Percentiles rank a stretch among this genome's conserved stretches.
phyloP scores from a whole-genome alignment of 164 flowering plant genomes.

The Macadamia tetraphylla region DNA sequence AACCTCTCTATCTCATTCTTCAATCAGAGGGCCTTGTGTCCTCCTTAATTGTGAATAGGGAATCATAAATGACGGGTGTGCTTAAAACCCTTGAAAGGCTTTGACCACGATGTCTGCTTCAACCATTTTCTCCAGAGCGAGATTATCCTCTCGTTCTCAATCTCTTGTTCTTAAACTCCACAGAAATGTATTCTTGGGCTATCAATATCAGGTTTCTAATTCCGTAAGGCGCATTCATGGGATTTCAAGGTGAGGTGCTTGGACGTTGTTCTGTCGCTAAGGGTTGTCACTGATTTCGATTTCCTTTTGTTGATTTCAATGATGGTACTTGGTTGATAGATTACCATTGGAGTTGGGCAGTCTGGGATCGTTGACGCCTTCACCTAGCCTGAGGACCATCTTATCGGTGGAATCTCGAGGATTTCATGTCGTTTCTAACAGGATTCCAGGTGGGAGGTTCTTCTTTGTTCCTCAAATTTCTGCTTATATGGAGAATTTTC shows the following conservation, averaged over 20 bases:
- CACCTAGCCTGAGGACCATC: constrained; percentile 49
- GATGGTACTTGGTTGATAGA: constrained; percentile 18
- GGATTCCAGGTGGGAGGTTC: no score
- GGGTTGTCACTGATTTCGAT: not conserved
- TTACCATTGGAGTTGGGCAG: constrained; percentile 48
- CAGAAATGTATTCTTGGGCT: constrained; percentile 4
- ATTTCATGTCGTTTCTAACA: no score
- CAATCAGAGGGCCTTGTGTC: no score
- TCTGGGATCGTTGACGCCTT: constrained; percentile 46
- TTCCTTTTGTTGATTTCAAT: not conserved
- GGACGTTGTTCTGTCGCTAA: not conserved
- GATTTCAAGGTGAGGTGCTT: constrained; percentile 28
- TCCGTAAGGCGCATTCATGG: constrained; percentile 25
- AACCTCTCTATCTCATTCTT: no score
- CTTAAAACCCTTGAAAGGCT: not conserved
- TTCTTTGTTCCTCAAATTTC: no score
- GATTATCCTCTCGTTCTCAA: constrained; percentile 30
- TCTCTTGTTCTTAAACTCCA: constrained; percentile 19
- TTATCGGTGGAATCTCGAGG: constrained; percentile 36
- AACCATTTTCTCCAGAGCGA: constrained; percentile 11
- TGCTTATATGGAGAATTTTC: no score
- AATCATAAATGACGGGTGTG: no score
- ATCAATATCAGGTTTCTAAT: constrained; percentile 19
- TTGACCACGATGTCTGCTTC: constrained; percentile 26
- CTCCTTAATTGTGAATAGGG: no score